Conservation (phyloP, 805 yeast genomes). For the Tetrapisispora phaffii region DNA sequence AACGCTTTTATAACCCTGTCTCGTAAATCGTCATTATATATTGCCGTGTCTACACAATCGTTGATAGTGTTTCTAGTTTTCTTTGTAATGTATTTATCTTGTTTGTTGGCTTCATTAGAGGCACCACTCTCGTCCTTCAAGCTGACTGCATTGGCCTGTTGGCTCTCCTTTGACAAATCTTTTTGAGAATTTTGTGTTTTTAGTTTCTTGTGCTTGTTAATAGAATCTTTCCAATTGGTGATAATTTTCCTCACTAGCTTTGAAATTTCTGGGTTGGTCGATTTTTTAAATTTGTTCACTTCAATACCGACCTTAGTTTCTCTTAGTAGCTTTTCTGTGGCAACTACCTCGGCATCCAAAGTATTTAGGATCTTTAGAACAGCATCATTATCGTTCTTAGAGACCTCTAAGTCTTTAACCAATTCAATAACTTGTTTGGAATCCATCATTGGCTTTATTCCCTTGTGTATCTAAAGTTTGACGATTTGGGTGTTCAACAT, state of each 20-base stretch:
- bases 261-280: conserved; percentile 54
- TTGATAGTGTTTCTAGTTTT: conserved; percentile 69
- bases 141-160: background rate
- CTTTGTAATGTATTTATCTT: conserved; percentile 36
- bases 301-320: conserved; percentile 95
- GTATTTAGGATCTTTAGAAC: conserved; percentile 56
- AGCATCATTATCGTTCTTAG: conserved; percentile 47
- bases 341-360: conserved; percentile 60
- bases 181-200: conserved; percentile 14
- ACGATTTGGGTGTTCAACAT: no score
- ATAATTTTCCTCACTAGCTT: conserved; percentile 73
- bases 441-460: conserved; percentile 38
- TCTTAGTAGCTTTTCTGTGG: conserved; percentile 76
- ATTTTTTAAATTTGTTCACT: conserved; percentile 76
- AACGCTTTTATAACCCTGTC: conserved; percentile 76
- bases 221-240: conserved; percentile 82
- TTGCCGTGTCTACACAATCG: conserved; percentile 64
- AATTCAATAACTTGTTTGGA: conserved; percentile 62
- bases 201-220: conserved; percentile 48
- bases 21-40: conserved; percentile 70
- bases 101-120: conserved; percentile 14
- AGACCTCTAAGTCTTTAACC: conserved; percentile 65
- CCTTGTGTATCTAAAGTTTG: background rate
- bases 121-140: background rate
- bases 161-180: background rate